Percentiles rank a stretch among this genome's conserved stretches.
These are phyloP conservation scores for Erythrophleum fordii DNA, from an alignment of 306 rosid species.

Conservation along the genomic window DNA sequence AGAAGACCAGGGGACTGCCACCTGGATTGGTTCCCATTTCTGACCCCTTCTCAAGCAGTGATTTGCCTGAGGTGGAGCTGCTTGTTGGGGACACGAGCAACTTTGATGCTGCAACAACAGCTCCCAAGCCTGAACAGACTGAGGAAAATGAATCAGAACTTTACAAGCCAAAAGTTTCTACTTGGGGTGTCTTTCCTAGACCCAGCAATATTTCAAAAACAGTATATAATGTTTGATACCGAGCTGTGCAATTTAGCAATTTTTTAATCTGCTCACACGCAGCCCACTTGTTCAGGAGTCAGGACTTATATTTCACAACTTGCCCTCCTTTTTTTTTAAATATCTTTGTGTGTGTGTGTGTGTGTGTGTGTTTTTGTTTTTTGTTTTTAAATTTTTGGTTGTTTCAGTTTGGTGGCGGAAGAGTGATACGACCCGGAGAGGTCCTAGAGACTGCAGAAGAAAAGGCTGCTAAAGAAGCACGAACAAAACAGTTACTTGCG, in stretches of 20 bases:
- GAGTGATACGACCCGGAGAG: slow-evolving; percentile 72
- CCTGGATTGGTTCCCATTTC: slow-evolving; percentile 78
- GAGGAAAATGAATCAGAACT: slow-evolving; percentile 56
- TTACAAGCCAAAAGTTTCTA: slow-evolving; percentile 90
- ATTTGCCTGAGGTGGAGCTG: slow-evolving; percentile 77
- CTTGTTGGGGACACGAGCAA: slow-evolving; percentile 75
- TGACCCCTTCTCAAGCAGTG: slow-evolving; percentile 59
- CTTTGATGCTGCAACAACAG: slow-evolving; percentile 46
- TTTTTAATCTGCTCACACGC: background rate
- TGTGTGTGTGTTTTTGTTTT: background rate
- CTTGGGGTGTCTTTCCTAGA: slow-evolving; percentile 98
- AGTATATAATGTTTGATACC: slow-evolving; percentile 53
- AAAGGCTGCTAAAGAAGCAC: slow-evolving; percentile 75
- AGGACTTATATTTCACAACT: slow-evolving; percentile 3
- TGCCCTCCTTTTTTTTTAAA: background rate
- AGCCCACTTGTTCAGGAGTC: slow-evolving; percentile 12
- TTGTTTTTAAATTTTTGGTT: background rate
- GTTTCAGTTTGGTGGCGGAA: slow-evolving; percentile 89
- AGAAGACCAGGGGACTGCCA: slow-evolving; percentile 66
- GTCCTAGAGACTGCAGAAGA: slow-evolving; percentile 83
- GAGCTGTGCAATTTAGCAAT: background rate
- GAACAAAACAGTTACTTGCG: slow-evolving; percentile 68
- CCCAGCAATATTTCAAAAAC: slow-evolving; percentile 85
- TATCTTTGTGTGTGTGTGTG: no score
- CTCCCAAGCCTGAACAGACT: slow-evolving; percentile 43